Percentiles rank a stretch among this genome's conserved stretches.
Evolutionary conservation across 441 rosid genomes (phyloP).

Genomic region (Bruguiera hainesii): DNA sequence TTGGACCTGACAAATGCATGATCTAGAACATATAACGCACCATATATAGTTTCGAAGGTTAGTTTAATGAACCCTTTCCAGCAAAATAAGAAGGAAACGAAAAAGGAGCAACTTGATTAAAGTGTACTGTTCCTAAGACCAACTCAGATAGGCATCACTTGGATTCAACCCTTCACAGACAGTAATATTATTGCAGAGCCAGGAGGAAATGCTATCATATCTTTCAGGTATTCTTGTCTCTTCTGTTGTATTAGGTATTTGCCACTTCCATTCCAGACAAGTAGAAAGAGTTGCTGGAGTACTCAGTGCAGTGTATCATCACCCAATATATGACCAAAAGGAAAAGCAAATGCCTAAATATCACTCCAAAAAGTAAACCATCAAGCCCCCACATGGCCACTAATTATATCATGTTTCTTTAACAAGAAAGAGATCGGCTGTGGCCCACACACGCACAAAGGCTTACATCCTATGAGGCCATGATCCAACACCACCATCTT

Average conservation of each 20-base stretch:
- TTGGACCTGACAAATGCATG: no score
- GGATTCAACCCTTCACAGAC: slow-evolving; percentile 3
- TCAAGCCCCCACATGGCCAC: slow-evolving; percentile 3
- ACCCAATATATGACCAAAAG: background rate
- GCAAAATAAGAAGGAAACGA: background rate
- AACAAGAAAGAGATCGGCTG: slow-evolving; percentile 17
- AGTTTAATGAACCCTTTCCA: background rate
- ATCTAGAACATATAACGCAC: no score
- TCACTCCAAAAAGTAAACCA: background rate
- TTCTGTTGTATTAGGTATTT: slow-evolving; percentile 16
- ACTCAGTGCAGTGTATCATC: slow-evolving; percentile 8
- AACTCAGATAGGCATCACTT: background rate
- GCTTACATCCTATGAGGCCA: slow-evolving; percentile 11
- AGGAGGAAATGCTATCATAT: slow-evolving; percentile 1
- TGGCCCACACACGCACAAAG: slow-evolving; percentile 17
- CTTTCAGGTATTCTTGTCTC: slow-evolving; percentile 13
- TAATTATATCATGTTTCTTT: background rate
- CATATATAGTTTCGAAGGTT: background rate
- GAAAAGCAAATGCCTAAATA: background rate
- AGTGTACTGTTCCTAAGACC: background rate
- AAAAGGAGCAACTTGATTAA: no score
- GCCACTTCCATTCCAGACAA: slow-evolving; percentile 29
- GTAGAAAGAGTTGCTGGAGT: slow-evolving; percentile 9
- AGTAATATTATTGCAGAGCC: slow-evolving; percentile 8
- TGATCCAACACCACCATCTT: slow-evolving; percentile 21